phyloP scores from a whole-genome alignment of 2,329 filamentous ascomycete species.

The Mollisia scopiformis region DNA sequence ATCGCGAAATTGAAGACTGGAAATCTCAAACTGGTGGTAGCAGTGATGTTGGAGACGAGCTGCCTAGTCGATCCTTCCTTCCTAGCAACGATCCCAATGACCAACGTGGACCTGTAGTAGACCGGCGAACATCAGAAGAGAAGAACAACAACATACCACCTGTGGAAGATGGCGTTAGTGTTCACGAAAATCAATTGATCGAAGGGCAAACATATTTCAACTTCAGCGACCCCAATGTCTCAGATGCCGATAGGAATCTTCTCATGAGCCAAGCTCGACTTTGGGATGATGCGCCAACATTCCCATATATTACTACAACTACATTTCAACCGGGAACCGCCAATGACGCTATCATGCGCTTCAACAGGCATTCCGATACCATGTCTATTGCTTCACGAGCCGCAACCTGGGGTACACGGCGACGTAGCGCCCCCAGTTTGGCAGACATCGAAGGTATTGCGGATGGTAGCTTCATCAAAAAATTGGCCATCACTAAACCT shows the following conservation, averaged over 20 bases:
- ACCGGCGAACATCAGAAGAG: constrained; percentile 1
- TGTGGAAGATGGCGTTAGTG: constrained; percentile 31
- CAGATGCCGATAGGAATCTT: constrained; percentile 29
- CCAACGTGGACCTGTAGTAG: constrained; percentile 11
- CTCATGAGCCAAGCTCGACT: constrained; percentile 34
- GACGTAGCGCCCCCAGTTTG: constrained; percentile 63
- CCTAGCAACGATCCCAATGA: constrained; percentile 16
- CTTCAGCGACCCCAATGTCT: constrained; percentile 23
- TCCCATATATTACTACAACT: constrained; percentile 37
- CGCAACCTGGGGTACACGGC: constrained; percentile 72
- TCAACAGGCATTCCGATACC: constrained; percentile 46
- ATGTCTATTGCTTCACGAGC: constrained; percentile 62
- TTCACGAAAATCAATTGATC: constrained; percentile 35
- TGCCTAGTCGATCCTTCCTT: constrained; percentile 25
- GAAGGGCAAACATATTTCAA: constrained; percentile 37
- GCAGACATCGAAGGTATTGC: constrained; percentile 61
- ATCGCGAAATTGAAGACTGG: constrained; percentile 39
- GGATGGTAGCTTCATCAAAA: constrained; percentile 65
- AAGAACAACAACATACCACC: constrained; percentile 27
- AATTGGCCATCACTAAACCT: constrained; percentile 56
- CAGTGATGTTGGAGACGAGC: constrained; percentile 26
- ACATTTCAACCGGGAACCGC: constrained; percentile 49
- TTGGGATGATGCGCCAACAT: constrained; percentile 41
- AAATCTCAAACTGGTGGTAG: constrained; percentile 28
- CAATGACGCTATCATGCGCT: constrained; percentile 52